These are phyloP conservation scores for Antarctomyces pellizariae DNA, from an alignment of 495 filamentous ascomycete genomes.

Conservation along the genomic window DNA sequence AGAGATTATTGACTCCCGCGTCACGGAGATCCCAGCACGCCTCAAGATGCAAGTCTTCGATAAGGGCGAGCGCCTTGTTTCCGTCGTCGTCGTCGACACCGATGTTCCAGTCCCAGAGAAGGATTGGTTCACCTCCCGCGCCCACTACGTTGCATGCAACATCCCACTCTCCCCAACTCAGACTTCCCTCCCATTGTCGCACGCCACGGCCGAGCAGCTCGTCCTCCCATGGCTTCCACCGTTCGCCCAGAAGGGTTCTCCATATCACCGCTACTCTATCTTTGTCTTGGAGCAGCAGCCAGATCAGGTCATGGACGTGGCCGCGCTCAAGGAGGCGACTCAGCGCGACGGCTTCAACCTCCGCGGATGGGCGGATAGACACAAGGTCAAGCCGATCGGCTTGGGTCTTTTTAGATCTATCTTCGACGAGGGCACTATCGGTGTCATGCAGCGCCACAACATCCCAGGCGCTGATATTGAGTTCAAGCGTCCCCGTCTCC, in stretches of 20 bases:
- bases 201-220: slow-evolving; percentile 29
- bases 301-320: slow-evolving; percentile 33
- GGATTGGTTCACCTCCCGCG: slow-evolving; percentile 57
- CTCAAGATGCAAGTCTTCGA: slow-evolving; percentile 72
- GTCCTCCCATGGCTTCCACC: slow-evolving; percentile 68
- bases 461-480: slow-evolving; percentile 58
- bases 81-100: slow-evolving; percentile 64
- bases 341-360: slow-evolving; percentile 43
- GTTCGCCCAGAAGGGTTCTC: slow-evolving; percentile 67
- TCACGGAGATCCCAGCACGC: slow-evolving; percentile 45
- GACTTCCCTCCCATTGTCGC: slow-evolving; percentile 22
- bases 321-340: slow-evolving; percentile 25
- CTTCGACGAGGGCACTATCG: slow-evolving; percentile 72
- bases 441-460: slow-evolving; percentile 62
- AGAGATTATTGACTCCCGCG: slow-evolving; percentile 43
- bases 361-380: slow-evolving; percentile 43
- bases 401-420: slow-evolving; percentile 64
- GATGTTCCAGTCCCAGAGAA: slow-evolving; percentile 65
- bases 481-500: slow-evolving; percentile 46
- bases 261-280: slow-evolving; percentile 70
- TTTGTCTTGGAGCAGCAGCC: slow-evolving; percentile 64
- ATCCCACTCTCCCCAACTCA: slow-evolving; percentile 26
- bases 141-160: slow-evolving; percentile 62
- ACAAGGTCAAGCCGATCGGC: slow-evolving; percentile 49
- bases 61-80: slow-evolving; percentile 54